Evolutionary conservation across 768 basidiomycete genomes (phyloP), one percentile per base, ranked within the genome.

Genomic region (Suillus tomentosus): DNA sequence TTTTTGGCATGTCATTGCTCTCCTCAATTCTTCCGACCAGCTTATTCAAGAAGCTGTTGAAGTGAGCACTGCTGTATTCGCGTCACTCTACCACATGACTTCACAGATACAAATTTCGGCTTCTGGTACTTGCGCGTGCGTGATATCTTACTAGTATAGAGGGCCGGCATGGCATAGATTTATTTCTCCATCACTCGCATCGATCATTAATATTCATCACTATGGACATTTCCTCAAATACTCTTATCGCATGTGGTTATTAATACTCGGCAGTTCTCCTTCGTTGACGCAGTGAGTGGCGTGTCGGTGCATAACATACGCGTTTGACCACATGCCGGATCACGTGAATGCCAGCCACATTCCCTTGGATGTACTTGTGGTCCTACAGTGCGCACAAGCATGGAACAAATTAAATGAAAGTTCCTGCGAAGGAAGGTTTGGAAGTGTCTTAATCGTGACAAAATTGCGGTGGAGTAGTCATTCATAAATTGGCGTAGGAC

Each of bases 361-460:
- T 31, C 40, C 40, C 39, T 57, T 24, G 40, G 57, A 40, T 42
- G 39, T 42, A 42, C 57, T 24, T 40, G 17, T 39, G 27, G 39
- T 19, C 39, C 24, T 48, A 5, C 11, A 48, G 22, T 48, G 48
- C 11, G 40, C 57, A 40, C 17, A n/a, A 19, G 57, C 39, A 58
- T 58, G 11, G 17, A 27, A 17, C 39, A 24, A 39, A 6, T 24
- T 13, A 42, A 31, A 58, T 58, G 57, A 42, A 42, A 42, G 40
- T 58, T 58, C 40, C 9, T 42, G 57, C 24, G 40, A 17, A 42
- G 39, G 40, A 42, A 31, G 6, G 5, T 42, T 27, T 19, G 40
- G 40, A 58, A 31, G 57, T 58, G 39, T 58, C 40, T 17, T 27
- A 58, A 58, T 42, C 57, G 24, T 58, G 40, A 42, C 57, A 19